A percentile compares a stretch with the other conserved stretches of the same genome.
These are phyloP conservation scores for Garcia nutans DNA, from an alignment of 345 rosid genomes.

Conservation along the genomic window DNA sequence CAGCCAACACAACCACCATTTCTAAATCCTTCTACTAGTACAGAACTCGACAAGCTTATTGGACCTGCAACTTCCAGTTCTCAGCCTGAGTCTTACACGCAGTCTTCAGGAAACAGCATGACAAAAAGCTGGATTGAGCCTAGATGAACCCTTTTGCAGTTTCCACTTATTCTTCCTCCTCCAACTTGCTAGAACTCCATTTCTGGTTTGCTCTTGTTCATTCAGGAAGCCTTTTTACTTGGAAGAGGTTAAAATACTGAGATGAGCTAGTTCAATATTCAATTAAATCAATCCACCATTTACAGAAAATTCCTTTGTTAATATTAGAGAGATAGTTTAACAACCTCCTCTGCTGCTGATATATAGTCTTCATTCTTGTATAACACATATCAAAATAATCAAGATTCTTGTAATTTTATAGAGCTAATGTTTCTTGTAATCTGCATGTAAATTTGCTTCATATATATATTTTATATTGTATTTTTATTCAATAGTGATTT, in stretches of 20 bases:
- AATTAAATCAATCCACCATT: not conserved
- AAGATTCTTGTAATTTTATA: not conserved
- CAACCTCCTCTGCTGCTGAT: not conserved
- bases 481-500: not conserved
- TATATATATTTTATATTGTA: not conserved
- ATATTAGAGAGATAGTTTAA: not conserved
- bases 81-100: constrained; percentile 40
- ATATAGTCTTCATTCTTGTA: not conserved
- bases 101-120: constrained; percentile 44
- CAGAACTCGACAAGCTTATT: constrained; percentile 26
- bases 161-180: too few relatives aligned
- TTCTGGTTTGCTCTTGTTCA: not conserved
- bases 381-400: not conserved
- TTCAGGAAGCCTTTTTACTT: not conserved
- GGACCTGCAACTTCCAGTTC: constrained; percentile 20
- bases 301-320: not conserved
- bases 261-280: not conserved
- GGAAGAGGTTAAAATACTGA: not conserved
- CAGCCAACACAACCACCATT: constrained; percentile 81
- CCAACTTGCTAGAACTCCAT: not conserved
- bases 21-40: constrained; percentile 36
- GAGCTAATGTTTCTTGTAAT: not conserved
- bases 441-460: not conserved
- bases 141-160: constrained; percentile 36
- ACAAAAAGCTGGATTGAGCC: constrained; percentile 51